Conservation (phyloP, 805 yeast genomes). For the Metschnikowia colocasiae region DNA sequence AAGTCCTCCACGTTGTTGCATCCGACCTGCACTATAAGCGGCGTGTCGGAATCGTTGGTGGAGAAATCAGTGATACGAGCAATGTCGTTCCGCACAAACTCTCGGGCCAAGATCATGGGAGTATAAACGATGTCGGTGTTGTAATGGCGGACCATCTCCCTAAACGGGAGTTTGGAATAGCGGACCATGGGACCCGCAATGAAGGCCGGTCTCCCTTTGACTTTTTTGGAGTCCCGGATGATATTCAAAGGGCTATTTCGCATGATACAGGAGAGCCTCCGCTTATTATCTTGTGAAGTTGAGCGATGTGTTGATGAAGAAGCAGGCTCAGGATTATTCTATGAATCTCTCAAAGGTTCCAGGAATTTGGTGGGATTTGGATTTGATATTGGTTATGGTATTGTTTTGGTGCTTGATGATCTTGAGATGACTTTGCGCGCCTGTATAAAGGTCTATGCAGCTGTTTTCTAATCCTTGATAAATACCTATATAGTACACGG, state of each 20-base stretch:
- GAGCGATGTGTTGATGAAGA: too few species aligned
- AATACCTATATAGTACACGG: constrained; percentile 18
- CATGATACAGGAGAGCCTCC: too few species aligned
- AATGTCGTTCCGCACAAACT: constrained; percentile 77
- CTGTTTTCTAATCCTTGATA: constrained; percentile 6
- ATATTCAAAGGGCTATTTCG: constrained; percentile 34
- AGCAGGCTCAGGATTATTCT: too few species aligned
- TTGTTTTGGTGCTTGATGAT: too few species aligned
- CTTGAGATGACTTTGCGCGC: background rate
- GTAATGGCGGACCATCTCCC: constrained; percentile 70
- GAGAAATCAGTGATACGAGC: constrained; percentile 86
- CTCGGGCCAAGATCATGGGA: constrained; percentile 96
- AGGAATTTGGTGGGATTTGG: too few species aligned
- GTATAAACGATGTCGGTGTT: constrained; percentile 81
- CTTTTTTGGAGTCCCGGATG: constrained; percentile 22
- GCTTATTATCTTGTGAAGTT: too few species aligned
- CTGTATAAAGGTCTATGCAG: background rate
- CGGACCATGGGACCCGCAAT: constrained; percentile 93
- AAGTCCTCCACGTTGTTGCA: constrained; percentile 80
- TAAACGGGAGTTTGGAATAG: constrained; percentile 88
- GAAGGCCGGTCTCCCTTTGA: constrained; percentile 34
- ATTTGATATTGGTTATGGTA: too few species aligned
- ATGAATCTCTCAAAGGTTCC: too few species aligned
- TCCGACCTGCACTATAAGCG: constrained; percentile 87
- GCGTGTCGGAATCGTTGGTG: constrained; percentile 65